Percentiles rank a stretch among this genome's conserved stretches.
Conservation (phyloP, 1,139 yeast genomes). For the Maudiozyma humilis region DNA sequence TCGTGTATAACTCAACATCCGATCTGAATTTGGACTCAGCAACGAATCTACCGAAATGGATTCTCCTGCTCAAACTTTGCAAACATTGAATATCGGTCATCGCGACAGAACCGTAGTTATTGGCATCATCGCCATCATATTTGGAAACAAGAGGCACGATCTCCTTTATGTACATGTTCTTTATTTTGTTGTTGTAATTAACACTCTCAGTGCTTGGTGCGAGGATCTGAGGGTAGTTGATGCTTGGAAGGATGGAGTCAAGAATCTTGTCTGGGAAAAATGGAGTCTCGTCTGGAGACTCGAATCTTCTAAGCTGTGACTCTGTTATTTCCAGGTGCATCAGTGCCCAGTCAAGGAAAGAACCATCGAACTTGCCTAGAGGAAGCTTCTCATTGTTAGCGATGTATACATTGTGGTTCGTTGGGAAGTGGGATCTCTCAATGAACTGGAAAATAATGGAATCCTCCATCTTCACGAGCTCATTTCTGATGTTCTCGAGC, state of each 20-base stretch:
- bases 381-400: constrained; percentile 39
- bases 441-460: constrained; percentile 86
- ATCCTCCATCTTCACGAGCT: constrained; percentile 89
- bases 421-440: constrained; percentile 82
- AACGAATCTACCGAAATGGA: constrained; percentile 94
- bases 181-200: constrained; percentile 66
- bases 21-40: constrained; percentile 85
- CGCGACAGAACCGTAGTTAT: constrained; percentile 83
- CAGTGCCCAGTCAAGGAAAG: constrained; percentile 81
- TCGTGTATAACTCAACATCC: constrained; percentile 56
- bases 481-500: constrained; percentile 71
- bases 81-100: constrained; percentile 76
- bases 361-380: constrained; percentile 65
- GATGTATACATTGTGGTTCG: constrained; percentile 64
- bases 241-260: constrained; percentile 66
- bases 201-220: constrained; percentile 68
- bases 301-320: constrained; percentile 79
- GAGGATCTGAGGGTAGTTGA: constrained; percentile 69
- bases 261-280: constrained; percentile 67
- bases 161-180: constrained; percentile 53
- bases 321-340: constrained; percentile 70
- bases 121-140: constrained; percentile 65
- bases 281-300: constrained; percentile 93
- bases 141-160: constrained; percentile 72
- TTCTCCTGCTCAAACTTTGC: constrained; percentile 85